Evolutionary conservation across 495 filamentous ascomycete species (phyloP).

Genomic region (Aspergillus sclerotiicarbonarius): DNA sequence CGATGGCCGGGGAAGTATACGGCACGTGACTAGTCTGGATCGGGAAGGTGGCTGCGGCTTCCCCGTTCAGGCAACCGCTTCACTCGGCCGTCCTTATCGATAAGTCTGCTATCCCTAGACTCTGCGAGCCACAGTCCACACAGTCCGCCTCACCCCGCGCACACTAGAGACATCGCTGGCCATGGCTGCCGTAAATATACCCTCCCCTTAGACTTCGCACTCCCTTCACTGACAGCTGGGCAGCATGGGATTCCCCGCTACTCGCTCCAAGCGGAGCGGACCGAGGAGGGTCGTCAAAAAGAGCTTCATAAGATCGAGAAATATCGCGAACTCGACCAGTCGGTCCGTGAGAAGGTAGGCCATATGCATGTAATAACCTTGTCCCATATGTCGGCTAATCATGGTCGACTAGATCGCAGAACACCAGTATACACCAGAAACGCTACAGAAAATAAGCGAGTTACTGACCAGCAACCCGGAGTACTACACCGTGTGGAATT

Average conservation of each 20-base stretch:
- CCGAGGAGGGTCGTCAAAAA: slow-evolving; percentile 63
- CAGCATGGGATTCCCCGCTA: slow-evolving; percentile 79
- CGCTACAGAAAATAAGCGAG: slow-evolving; percentile 72
- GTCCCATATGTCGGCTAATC: background rate
- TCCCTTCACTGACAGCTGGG: slow-evolving; percentile 15
- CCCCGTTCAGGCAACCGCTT: background rate
- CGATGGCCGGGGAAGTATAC: background rate
- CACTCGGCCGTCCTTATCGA: background rate
- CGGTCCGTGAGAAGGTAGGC: slow-evolving; percentile 59
- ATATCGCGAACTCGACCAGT: slow-evolving; percentile 69
- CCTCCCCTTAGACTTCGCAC: background rate
- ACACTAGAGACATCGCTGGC: slow-evolving; percentile 1
- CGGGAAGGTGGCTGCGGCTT: slow-evolving; percentile 11
- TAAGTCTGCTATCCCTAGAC: background rate
- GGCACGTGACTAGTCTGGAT: slow-evolving; percentile 14
- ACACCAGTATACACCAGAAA: slow-evolving; percentile 60
- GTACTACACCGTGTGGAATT: slow-evolving; percentile 98
- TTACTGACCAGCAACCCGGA: slow-evolving; percentile 88
- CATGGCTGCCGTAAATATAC: slow-evolving; percentile 52
- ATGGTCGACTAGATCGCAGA: slow-evolving; percentile 46
- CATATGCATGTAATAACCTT: background rate
- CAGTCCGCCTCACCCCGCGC: background rate
- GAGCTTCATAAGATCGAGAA: slow-evolving; percentile 75
- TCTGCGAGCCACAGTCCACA: background rate
- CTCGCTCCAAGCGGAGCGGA: slow-evolving; percentile 47